These are phyloP conservation scores for Smallanthus sonchifolius DNA, from an alignment of 129 eudicot species.

Conservation along the genomic window DNA sequence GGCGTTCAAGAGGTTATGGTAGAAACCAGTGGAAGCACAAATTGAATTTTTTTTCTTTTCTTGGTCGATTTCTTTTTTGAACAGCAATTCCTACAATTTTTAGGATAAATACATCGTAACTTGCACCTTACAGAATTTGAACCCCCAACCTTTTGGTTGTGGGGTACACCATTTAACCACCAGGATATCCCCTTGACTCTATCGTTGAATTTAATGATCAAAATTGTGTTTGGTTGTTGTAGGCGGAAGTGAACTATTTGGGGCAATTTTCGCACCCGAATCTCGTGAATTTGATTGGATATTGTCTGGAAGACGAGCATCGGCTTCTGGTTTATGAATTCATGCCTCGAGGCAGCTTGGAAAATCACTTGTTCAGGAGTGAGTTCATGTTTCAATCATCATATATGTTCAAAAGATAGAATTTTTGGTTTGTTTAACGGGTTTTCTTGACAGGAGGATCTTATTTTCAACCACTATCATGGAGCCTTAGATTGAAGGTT, in stretches of 20 bases:
- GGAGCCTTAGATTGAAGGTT: constrained; percentile 72
- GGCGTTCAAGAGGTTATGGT: no score
- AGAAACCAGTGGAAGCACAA: no score
- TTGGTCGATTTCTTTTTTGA: no score
- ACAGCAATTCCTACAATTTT: no score
- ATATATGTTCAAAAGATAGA: background rate
- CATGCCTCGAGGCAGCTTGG: no score
- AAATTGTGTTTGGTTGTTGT: background rate
- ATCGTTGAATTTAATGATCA: background rate
- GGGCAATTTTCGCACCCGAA: no score
- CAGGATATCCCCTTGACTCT: no score
- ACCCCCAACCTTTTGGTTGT: no score
- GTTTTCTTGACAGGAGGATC: background rate
- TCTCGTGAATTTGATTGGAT: background rate
- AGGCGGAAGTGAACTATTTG: constrained; percentile 7
- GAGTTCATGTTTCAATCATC: background rate
- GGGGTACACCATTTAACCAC: no score
- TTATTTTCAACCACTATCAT: constrained; percentile 29
- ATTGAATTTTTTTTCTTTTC: no score
- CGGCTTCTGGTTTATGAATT: background rate
- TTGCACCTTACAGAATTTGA: no score
- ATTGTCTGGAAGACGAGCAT: background rate
- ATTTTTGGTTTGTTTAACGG: background rate
- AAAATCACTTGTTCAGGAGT: background rate
- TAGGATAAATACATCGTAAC: no score